These are phyloP conservation scores for Clathrus columnatus DNA, from an alignment of 768 basidiomycete species.

Conservation along the genomic window DNA sequence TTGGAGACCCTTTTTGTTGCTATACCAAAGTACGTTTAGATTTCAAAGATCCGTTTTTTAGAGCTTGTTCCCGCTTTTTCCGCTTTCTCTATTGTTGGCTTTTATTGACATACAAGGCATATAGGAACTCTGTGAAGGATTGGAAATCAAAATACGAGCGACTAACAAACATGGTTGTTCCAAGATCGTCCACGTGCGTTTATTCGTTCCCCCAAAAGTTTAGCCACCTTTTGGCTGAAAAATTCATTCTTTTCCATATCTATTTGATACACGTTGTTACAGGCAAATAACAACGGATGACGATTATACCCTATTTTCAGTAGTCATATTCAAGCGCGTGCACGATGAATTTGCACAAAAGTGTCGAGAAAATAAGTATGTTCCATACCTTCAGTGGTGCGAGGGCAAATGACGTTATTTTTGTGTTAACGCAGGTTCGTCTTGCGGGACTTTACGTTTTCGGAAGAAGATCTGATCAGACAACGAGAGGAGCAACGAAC, in stretches of 20 bases:
- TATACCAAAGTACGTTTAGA: conserved; percentile 70
- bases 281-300: conserved; percentile 78
- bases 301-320: conserved; percentile 78
- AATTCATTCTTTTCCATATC: neutral
- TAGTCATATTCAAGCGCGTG: conserved; percentile 83
- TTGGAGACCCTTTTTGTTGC: conserved; percentile 88
- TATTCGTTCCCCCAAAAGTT: neutral
- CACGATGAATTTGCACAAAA: conserved; percentile 92
- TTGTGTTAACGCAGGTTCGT: conserved; percentile 54
- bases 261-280: neutral
- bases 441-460: conserved; percentile 88
- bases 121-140: conserved; percentile 71
- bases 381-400: neutral
- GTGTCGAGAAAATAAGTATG: conserved; percentile 90
- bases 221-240: conserved; percentile 6
- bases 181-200: conserved; percentile 77
- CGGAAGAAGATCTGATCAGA: conserved; percentile 70
- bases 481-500: conserved; percentile 72
- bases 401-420: neutral
- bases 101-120: conserved; percentile 14
- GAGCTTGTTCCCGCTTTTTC: neutral
- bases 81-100: neutral
- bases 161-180: conserved; percentile 83
- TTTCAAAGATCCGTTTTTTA: neutral
- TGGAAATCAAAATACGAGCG: conserved; percentile 89